Evolutionary conservation across 225 moss, liverwort and hornwort genomes (phyloP).

Genomic region (Pseudoscleropodium purum): DNA sequence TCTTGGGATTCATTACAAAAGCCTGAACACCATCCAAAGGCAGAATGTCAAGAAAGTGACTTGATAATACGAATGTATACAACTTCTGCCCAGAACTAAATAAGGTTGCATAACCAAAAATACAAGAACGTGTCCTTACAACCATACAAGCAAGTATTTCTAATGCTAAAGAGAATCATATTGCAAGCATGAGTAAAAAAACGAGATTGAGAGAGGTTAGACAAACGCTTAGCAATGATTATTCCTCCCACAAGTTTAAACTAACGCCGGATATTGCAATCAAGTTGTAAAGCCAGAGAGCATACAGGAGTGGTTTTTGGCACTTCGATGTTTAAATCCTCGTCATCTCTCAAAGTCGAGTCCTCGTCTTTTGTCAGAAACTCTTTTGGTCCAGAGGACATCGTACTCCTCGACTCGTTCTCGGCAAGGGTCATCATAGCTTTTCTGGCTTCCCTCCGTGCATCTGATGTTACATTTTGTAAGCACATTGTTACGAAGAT

Average conservation of each 20-base stretch:
- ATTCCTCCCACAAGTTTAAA: background rate
- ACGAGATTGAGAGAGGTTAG: background rate
- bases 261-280: background rate
- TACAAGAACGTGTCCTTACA: background rate
- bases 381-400: conserved; percentile 1
- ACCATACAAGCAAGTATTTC: background rate
- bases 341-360: conserved; percentile 21
- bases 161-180: background rate
- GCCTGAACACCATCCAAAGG: conserved; percentile 11
- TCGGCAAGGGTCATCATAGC: conserved; percentile 61
- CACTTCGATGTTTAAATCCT: conserved; percentile 22
- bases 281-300: background rate
- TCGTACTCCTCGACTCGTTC: conserved; percentile 15
- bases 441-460: conserved; percentile 66
- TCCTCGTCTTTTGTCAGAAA: conserved; percentile 8
- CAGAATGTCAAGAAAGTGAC: conserved; percentile 2
- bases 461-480: conserved; percentile 28
- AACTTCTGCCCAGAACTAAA: background rate
- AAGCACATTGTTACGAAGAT: background rate
- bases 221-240: background rate
- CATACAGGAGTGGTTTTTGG: conserved; percentile 51
- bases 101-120: background rate
- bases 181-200: background rate
- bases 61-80: background rate
- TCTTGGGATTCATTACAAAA: conserved; percentile 66